A percentile compares a stretch with the other conserved stretches of the same genome.
phyloP scores from a whole-genome alignment of 257 asterid species.

The Solanum neorickii region DNA sequence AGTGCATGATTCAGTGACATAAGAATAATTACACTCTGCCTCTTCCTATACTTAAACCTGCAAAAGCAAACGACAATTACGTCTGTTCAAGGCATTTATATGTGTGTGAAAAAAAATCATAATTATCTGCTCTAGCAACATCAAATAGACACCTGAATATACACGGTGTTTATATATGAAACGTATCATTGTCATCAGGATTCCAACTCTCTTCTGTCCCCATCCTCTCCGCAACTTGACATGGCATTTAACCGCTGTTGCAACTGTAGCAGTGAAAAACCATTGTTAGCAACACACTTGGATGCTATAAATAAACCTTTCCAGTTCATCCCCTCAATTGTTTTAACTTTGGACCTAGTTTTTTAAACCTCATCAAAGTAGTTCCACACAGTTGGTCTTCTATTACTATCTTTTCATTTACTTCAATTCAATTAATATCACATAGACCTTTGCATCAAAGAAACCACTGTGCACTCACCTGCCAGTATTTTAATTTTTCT shows the following conservation, averaged over 20 bases:
- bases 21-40: neutral
- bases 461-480: conserved; percentile 33
- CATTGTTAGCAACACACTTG: neutral
- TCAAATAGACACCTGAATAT: conserved; percentile 27
- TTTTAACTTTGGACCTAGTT: neutral
- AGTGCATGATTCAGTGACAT: conserved; percentile 3
- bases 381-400: neutral
- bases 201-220: conserved; percentile 49
- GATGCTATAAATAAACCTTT: neutral
- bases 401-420: neutral
- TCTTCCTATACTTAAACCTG: neutral
- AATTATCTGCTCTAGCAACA: neutral
- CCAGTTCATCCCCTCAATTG: neutral
- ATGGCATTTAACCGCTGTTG: conserved; percentile 50
- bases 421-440: neutral
- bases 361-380: neutral
- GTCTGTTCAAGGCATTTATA: neutral
- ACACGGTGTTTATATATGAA: conserved; percentile 28
- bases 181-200: conserved; percentile 28
- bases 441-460: neutral
- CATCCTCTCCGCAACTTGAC: conserved; percentile 50
- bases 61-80: neutral
- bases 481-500: conserved; percentile 62
- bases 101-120: neutral
- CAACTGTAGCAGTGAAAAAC: conserved; percentile 36